Percentiles rank a stretch among this genome's conserved stretches.
Evolutionary conservation across 768 basidiomycete genomes (phyloP).

Genomic region (button mushroom (Agaricus bisporus)): DNA sequence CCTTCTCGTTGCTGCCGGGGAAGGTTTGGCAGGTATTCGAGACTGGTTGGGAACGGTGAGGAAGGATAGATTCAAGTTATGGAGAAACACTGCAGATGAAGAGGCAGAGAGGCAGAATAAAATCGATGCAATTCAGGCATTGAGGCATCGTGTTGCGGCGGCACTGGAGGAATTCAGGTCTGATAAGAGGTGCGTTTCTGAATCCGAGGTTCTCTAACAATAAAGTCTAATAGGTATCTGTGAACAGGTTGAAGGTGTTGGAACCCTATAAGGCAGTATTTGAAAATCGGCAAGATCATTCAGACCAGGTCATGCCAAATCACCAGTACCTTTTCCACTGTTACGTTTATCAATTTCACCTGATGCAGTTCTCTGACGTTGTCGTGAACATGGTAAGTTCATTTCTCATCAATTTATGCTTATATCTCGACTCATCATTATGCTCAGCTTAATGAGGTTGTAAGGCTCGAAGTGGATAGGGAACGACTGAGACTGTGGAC

Average conservation of each 20-base stretch:
- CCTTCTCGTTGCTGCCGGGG: constrained; percentile 40
- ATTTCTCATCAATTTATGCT: not conserved
- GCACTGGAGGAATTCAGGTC: constrained; percentile 41
- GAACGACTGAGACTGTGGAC: constrained; percentile 47
- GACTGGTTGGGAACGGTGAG: constrained; percentile 45
- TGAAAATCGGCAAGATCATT: constrained; percentile 22
- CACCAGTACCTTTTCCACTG: constrained; percentile 72
- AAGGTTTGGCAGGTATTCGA: constrained; percentile 28
- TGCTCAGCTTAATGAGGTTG: constrained; percentile 53
- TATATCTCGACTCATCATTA: not conserved
- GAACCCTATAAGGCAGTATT: constrained; percentile 57
- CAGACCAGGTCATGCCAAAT: constrained; percentile 34
- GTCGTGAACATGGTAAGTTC: constrained; percentile 35
- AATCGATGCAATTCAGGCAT: constrained; percentile 27
- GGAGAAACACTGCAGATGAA: constrained; percentile 24
- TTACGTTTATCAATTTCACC: constrained; percentile 64
- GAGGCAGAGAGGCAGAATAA: constrained; percentile 24
- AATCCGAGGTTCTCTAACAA: not conserved
- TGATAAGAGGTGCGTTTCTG: constrained; percentile 39
- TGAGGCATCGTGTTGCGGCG: constrained; percentile 29
- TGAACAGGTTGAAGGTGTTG: constrained; percentile 38
- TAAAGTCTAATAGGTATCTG: not conserved
- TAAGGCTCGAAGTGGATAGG: constrained; percentile 46
- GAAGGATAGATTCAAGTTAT: constrained; percentile 30
- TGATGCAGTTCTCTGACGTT: constrained; percentile 32